Evolutionary conservation across 192 early-diverging fungal species (phyloP).

Genomic region (Spinellus fusiger): DNA sequence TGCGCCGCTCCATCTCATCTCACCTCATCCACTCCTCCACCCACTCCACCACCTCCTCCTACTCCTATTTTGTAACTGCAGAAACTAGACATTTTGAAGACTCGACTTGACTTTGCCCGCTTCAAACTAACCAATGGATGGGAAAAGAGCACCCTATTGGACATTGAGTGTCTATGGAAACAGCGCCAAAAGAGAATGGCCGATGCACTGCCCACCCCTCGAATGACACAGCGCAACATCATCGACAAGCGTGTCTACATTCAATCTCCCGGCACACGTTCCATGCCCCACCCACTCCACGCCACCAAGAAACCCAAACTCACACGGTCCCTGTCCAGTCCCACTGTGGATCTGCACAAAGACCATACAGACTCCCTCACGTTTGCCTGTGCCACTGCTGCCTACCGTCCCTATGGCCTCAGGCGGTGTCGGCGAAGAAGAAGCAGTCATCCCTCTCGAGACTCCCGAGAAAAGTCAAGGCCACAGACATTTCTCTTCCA

Average conservation of each 20-base stretch:
- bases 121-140: constrained; percentile 32
- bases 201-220: constrained; percentile 12
- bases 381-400: neutral
- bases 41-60: neutral
- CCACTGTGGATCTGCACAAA: neutral
- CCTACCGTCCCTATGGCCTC: neutral
- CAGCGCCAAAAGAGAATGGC: constrained; percentile 11
- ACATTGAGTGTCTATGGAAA: constrained; percentile 28
- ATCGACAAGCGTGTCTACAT: constrained; percentile 23
- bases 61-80: neutral
- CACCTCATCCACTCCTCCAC: neutral
- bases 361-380: neutral
- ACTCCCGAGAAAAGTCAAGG: too few species aligned
- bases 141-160: constrained; percentile 21
- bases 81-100: constrained; percentile 5
- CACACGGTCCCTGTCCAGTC: constrained; percentile 14
- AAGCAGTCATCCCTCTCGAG: too few species aligned
- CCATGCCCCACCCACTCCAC: too few species aligned
- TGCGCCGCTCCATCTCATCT: neutral
- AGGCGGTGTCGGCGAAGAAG: too few species aligned
- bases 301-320: constrained; percentile 13
- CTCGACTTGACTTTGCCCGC: constrained; percentile 20
- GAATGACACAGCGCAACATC: constrained; percentile 29
- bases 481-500: too few species aligned
- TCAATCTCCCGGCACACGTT: constrained; percentile 8